Percentiles rank a stretch among this genome's conserved stretches.
Conservation (phyloP, 176 grass and related monocot species). For the Oryza officinalis region DNA sequence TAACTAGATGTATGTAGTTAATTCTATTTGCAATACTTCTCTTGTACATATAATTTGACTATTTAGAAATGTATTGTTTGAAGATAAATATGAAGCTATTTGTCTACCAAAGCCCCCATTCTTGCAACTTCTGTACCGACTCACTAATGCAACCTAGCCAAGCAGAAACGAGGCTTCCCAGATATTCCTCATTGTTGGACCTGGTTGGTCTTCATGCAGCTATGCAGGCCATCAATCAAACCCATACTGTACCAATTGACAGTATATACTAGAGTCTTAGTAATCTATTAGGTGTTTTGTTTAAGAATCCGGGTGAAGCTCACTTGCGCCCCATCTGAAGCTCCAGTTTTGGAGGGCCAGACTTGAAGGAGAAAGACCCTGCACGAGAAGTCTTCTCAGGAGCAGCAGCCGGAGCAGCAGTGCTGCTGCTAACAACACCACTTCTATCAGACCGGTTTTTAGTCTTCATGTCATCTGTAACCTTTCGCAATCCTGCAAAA, state of each 20-base stretch:
- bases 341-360: conserved; percentile 83
- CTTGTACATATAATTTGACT: conserved; percentile 26
- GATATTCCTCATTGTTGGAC: conserved; percentile 23
- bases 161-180: neutral
- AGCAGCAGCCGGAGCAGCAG: conserved; percentile 34
- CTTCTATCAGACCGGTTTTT: conserved; percentile 87
- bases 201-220: neutral
- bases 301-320: conserved; percentile 24
- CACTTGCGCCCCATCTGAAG: conserved; percentile 99
- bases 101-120: conserved; percentile 11
- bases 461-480: conserved; percentile 91
- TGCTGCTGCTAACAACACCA: conserved; percentile 55
- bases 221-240: conserved; percentile 13
- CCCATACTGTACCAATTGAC: neutral
- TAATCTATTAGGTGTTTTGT: conserved; percentile 9
- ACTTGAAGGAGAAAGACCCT: conserved; percentile 66
- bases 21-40: conserved; percentile 17
- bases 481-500: conserved; percentile 78
- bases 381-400: conserved; percentile 60
- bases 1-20: conserved; percentile 10
- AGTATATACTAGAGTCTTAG: neutral
- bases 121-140: neutral
- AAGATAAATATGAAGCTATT: conserved; percentile 10
- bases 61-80: neutral
- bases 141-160: neutral